These are phyloP conservation scores for Perkinsus marinus DNA, from an alignment of 169 alveolate species.

Conservation along the genomic window DNA sequence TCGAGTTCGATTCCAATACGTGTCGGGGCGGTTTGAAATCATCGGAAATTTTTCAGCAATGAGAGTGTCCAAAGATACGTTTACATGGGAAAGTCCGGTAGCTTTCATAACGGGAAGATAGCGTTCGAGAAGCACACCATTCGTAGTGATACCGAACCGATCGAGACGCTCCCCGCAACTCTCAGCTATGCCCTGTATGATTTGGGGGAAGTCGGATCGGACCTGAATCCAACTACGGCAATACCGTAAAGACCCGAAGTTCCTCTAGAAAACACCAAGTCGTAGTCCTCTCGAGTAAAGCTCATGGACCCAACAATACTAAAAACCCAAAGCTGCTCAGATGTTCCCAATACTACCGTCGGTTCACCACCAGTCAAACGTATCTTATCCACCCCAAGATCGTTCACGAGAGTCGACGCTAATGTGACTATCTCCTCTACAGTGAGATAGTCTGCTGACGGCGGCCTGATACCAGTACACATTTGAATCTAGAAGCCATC, in stretches of 20 bases:
- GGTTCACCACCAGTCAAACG: conserved; percentile 46
- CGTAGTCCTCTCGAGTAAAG: no score
- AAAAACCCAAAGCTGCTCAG: no score
- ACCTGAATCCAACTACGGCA: not conserved
- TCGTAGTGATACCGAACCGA: conserved; percentile 36
- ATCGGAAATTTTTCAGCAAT: conserved; percentile 32
- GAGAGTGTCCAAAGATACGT: conserved; percentile 31
- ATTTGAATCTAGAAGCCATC: no score
- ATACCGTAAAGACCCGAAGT: not conserved
- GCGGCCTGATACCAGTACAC: not conserved
- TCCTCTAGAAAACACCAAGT: no score
- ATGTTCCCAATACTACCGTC: not conserved
- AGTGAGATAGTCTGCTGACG: not conserved
- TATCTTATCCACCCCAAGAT: conserved; percentile 22
- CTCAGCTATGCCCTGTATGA: conserved; percentile 9
- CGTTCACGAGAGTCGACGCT: not conserved
- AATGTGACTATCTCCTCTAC: not conserved
- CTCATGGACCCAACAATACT: no score
- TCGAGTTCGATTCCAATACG: conserved; percentile 11
- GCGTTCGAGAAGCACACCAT: conserved; percentile 24
- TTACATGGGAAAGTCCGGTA: conserved; percentile 24
- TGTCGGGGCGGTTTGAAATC: conserved; percentile 28
- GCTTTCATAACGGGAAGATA: conserved; percentile 20
- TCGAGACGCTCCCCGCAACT: not conserved
- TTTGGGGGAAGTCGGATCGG: conserved; percentile 1